Percentiles rank a stretch among this genome's conserved stretches.
Evolutionary conservation across 345 rosid genomes (phyloP).

Genomic region (Eucalyptus marginata): DNA sequence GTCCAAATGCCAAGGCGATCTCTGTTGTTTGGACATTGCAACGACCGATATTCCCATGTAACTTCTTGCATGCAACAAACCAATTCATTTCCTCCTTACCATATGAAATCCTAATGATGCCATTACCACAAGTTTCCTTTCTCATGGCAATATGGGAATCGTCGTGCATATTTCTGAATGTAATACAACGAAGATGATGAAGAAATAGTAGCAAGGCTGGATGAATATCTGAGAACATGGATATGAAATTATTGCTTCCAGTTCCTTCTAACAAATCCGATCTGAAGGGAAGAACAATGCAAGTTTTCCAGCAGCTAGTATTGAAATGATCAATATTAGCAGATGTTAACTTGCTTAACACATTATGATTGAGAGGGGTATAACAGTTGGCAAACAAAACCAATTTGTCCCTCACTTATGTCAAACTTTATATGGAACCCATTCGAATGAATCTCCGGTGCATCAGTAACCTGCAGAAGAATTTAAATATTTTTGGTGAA

Average conservation of each 20-base stretch:
- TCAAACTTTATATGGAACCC: constrained; percentile 93
- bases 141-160: constrained; percentile 60
- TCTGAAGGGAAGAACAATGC: constrained; percentile 84
- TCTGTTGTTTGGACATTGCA: constrained; percentile 63
- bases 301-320: constrained; percentile 60
- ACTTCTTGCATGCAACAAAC: constrained; percentile 71
- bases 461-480: constrained; percentile 69
- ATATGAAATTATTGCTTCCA: constrained; percentile 27
- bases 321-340: constrained; percentile 12
- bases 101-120: constrained; percentile 63
- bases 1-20: constrained; percentile 72
- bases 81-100: constrained; percentile 75
- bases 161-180: constrained; percentile 55
- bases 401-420: constrained; percentile 82
- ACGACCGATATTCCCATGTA: constrained; percentile 40
- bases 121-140: constrained; percentile 57
- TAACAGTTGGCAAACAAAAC: constrained; percentile 76
- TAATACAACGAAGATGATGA: constrained; percentile 69
- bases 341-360: constrained; percentile 26
- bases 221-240: constrained; percentile 88
- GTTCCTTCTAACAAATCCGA: constrained; percentile 41
- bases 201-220: constrained; percentile 86
- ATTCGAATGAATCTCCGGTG: constrained; percentile 98
- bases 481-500: background rate
- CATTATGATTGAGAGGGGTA: constrained; percentile 52